A percentile compares a stretch with the other conserved stretches of the same genome.
Evolutionary conservation across 2,329 filamentous ascomycete species (phyloP).

Genomic region (Neurospora sp.): DNA sequence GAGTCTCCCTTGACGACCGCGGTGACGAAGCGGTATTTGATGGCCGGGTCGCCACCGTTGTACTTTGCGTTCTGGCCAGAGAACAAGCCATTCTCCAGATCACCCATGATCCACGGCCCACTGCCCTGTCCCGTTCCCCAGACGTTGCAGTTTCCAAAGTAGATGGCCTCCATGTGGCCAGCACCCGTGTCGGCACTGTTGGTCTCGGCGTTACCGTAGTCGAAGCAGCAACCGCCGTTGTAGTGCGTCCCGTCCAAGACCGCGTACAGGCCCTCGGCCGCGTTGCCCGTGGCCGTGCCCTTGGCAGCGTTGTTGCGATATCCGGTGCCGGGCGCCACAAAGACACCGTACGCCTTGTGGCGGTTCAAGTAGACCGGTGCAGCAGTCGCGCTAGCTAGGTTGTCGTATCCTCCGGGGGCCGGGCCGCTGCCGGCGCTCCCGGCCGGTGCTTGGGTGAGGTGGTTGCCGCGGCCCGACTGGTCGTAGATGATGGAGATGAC

Average conservation of each 20-base stretch:
- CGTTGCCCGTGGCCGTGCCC: constrained; percentile 45
- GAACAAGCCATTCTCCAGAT: constrained; percentile 58
- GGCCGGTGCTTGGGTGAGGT: constrained; percentile 51
- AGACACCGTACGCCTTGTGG: constrained; percentile 53
- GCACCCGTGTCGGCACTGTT: constrained; percentile 44
- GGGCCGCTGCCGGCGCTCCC: constrained; percentile 40
- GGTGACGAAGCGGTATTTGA: constrained; percentile 46
- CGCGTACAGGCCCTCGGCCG: constrained; percentile 49
- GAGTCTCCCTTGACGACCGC: constrained; percentile 43
- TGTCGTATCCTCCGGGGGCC: constrained; percentile 46
- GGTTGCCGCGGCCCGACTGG: constrained; percentile 51
- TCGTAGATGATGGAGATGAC: constrained; percentile 56
- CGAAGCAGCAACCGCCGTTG: constrained; percentile 28
- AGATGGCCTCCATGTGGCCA: constrained; percentile 61
- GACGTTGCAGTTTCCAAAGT: constrained; percentile 44
- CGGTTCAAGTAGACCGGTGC: constrained; percentile 53
- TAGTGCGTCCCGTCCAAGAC: constrained; percentile 50
- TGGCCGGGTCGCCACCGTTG: constrained; percentile 42
- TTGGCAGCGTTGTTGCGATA: constrained; percentile 48
- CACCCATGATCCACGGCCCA: constrained; percentile 60
- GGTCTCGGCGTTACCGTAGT: constrained; percentile 48
- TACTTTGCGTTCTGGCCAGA: constrained; percentile 36
- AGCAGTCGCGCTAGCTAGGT: constrained; percentile 46
- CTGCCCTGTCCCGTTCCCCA: constrained; percentile 48
- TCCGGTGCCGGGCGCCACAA: constrained; percentile 49